Base-by-base conservation (phyloP, 139 green algal species). In the Picochlorum sp. region DNA sequence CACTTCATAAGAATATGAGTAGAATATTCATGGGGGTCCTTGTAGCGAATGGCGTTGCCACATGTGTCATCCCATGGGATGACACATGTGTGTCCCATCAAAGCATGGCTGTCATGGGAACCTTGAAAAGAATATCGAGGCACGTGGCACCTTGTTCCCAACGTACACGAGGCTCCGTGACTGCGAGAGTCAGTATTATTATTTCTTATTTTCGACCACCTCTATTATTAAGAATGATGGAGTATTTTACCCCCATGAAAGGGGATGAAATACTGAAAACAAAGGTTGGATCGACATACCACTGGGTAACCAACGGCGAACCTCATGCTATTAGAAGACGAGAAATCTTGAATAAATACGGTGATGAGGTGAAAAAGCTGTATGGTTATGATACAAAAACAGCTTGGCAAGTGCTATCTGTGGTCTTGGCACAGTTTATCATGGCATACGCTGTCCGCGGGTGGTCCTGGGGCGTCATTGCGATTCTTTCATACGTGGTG, bases 381-480 rank as follows among this genome's bases (percentile, higher is more conserved):
- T 90, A 85, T 38, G 80, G 80, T 21, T 79, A 84, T 49, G 84
- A 90, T 65, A 57, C 65, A 34, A 65, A 38, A 14, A 85, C 76
- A 13, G 73, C 73, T 11, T 69, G 54, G 9, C 70, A 83, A 78
- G 78, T 84, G 6, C 9, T 81, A 0, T 61, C 64, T 2, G 83
- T 89, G 3, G 65, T 80, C 32, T 8, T 57, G 5, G 20, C 75
- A 14, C 80, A 89, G 65, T 50, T 84, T 4, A n/a, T 56, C n/a
- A 74, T 82, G 65, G 75, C 82, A 5, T 84, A 56, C 2, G 20
- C 38, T 8, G 69, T 86, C 32, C 68, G 69, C 4, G 69, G 74
- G 51, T 65, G 69, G 61, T n/a, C 68, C 4, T 77, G 75, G 73
- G 78, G 71, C 58, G 62, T 69, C 64, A 32, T 83, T 32, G 37